Percentiles rank a stretch among this genome's conserved stretches.
These are phyloP conservation scores for Sungouiozyma intestinalis DNA, from an alignment of 805 yeast species.

Conservation along the genomic window DNA sequence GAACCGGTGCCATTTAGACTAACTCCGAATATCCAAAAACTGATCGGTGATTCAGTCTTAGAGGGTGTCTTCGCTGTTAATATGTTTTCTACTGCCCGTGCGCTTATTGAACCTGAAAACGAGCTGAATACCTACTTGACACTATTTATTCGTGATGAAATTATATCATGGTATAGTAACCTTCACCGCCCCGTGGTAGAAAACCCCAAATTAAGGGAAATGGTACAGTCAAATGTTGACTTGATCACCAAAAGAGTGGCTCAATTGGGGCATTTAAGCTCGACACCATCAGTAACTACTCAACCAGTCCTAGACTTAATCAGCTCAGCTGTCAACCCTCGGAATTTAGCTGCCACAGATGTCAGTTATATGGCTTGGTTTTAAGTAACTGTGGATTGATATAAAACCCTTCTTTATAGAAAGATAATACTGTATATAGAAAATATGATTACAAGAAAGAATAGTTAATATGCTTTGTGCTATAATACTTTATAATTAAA, in stretches of 20 bases:
- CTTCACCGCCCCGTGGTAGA: constrained; percentile 75
- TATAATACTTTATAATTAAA: too few relatives aligned
- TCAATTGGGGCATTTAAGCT: constrained; percentile 57
- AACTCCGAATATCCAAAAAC: constrained; percentile 88
- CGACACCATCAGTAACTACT: constrained; percentile 56
- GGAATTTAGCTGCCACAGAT: constrained; percentile 85
- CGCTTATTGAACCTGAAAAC: constrained; percentile 82
- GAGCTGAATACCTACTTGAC: constrained; percentile 86
- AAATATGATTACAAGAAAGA: not conserved
- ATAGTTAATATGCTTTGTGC: too few relatives aligned
- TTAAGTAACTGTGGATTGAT: constrained; percentile 18
- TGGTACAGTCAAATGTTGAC: constrained; percentile 82
- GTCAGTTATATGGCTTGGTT: constrained; percentile 93
- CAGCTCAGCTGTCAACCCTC: constrained; percentile 90
- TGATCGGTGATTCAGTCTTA: constrained; percentile 87
- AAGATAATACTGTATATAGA: not conserved
- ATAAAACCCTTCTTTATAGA: not conserved
- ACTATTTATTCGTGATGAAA: constrained; percentile 92
- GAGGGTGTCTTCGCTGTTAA: constrained; percentile 88
- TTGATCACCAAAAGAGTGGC: constrained; percentile 67
- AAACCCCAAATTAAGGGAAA: constrained; percentile 74
- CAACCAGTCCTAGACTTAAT: constrained; percentile 85
- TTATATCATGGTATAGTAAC: constrained; percentile 87
- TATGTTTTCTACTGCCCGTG: constrained; percentile 74
- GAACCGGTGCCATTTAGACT: constrained; percentile 94